Percentiles rank a stretch among this genome's conserved stretches.
phyloP scores from a whole-genome alignment of 2,329 filamentous ascomycete species.

The Xylariaceae sp. region DNA sequence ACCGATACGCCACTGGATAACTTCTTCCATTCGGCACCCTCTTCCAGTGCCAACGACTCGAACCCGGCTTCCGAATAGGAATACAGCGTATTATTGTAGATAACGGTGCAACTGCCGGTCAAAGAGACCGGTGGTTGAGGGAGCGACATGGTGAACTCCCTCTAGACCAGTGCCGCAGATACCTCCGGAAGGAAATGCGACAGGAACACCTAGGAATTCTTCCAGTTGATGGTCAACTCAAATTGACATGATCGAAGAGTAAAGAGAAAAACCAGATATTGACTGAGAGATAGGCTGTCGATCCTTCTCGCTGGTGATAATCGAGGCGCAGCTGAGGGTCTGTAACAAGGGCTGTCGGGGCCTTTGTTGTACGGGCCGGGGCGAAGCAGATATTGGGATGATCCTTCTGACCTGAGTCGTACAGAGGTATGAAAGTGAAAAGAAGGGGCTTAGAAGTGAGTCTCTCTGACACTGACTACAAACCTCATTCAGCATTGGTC shows the following conservation, averaged over 20 bases:
- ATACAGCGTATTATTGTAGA: conserved; percentile 80
- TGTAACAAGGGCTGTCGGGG: conserved; percentile 8
- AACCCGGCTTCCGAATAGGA: conserved; percentile 74
- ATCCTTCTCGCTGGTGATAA: conserved; percentile 4
- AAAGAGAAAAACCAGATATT: conserved; percentile 1
- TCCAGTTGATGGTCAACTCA: conserved; percentile 7
- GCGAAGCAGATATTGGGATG: not conserved
- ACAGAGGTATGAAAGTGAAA: no score
- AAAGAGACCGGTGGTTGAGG: conserved; percentile 67
- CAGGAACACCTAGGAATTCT: conserved; percentile 2
- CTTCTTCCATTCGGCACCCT: conserved; percentile 68
- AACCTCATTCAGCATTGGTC: no score
- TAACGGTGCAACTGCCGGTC: conserved; percentile 74
- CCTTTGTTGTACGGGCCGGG: not conserved
- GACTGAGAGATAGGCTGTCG: not conserved
- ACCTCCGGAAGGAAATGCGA: not conserved
- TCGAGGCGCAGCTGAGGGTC: conserved; percentile 15
- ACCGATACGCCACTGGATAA: conserved; percentile 65
- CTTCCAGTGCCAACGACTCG: conserved; percentile 63
- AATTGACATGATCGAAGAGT: conserved; percentile 20
- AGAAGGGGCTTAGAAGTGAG: no score
- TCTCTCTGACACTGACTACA: no score
- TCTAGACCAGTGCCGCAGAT: conserved; percentile 5
- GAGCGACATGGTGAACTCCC: conserved; percentile 55
- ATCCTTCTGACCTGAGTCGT: not conserved